These are phyloP conservation scores for Hericium coralloides DNA, from an alignment of 768 basidiomycete species.

Conservation along the genomic window DNA sequence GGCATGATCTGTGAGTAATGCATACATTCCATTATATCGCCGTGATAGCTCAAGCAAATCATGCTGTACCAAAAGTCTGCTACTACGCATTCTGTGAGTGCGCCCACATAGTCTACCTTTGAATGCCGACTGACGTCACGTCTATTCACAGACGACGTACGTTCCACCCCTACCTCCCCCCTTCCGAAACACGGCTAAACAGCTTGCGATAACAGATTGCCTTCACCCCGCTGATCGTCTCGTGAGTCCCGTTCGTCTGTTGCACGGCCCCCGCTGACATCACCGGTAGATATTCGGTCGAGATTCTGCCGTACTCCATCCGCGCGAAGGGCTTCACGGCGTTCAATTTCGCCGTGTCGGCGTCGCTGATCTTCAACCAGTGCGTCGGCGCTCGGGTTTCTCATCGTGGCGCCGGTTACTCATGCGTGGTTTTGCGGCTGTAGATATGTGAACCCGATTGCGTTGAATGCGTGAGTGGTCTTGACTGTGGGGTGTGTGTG, in stretches of 20 bases:
- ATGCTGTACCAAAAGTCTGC: background rate
- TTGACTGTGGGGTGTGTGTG: no score
- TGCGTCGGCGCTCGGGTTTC: slow-evolving; percentile 1
- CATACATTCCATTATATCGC: background rate
- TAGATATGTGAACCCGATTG: slow-evolving; percentile 26
- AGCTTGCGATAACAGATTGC: slow-evolving; percentile 16
- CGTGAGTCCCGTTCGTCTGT: background rate
- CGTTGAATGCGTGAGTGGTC: slow-evolving; percentile 13
- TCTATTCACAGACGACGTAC: background rate
- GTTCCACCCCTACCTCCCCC: background rate
- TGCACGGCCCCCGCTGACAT: background rate
- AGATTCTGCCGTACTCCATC: slow-evolving; percentile 33
- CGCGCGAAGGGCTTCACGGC: slow-evolving; percentile 32
- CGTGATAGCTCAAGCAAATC: background rate
- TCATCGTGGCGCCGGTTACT: background rate
- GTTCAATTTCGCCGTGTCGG: slow-evolving; percentile 29
- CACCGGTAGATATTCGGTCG: slow-evolving; percentile 25
- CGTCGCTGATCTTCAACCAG: slow-evolving; percentile 32
- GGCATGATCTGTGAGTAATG: slow-evolving; percentile 26
- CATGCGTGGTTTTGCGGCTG: background rate
- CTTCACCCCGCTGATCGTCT: slow-evolving; percentile 29
- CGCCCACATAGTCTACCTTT: background rate
- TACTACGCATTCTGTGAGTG: background rate
- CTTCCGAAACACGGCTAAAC: slow-evolving; percentile 1
- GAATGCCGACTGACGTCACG: slow-evolving; percentile 6